phyloP scores from a whole-genome alignment of 768 basidiomycete genomes.

The Pisolithus tinctorius region DNA sequence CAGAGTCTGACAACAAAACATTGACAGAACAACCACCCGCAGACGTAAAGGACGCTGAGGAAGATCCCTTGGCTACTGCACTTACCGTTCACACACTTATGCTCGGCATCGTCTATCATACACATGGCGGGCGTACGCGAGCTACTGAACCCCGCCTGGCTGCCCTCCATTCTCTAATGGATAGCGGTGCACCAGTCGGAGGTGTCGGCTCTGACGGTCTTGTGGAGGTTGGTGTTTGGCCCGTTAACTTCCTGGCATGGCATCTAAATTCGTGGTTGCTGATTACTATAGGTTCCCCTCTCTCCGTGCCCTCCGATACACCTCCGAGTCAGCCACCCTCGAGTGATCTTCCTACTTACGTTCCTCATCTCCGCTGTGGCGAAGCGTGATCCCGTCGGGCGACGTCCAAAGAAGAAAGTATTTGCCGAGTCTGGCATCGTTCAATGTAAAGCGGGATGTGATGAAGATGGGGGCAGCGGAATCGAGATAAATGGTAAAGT shows the following conservation, averaged over 20 bases:
- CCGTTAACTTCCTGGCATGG: slow-evolving; percentile 19
- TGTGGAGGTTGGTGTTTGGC: slow-evolving; percentile 27
- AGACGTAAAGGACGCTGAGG: neutral
- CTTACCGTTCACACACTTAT: slow-evolving; percentile 57
- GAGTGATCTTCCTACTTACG: slow-evolving; percentile 53
- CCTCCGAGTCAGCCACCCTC: slow-evolving; percentile 62
- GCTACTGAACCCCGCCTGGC: slow-evolving; percentile 46
- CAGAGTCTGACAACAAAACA: neutral
- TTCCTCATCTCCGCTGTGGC: slow-evolving; percentile 62
- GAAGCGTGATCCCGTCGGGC: slow-evolving; percentile 67
- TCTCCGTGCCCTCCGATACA: slow-evolving; percentile 38
- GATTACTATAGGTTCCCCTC: slow-evolving; percentile 19
- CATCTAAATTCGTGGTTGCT: neutral
- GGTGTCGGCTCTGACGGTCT: slow-evolving; percentile 30
- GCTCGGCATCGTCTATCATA: slow-evolving; percentile 53
- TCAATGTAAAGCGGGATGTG: slow-evolving; percentile 39
- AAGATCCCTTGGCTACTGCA: slow-evolving; percentile 28
- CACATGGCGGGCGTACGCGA: slow-evolving; percentile 47
- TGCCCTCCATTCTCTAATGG: slow-evolving; percentile 60
- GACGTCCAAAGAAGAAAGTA: slow-evolving; percentile 64
- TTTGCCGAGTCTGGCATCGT: slow-evolving; percentile 60
- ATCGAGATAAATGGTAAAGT: slow-evolving; percentile 10
- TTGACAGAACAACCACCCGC: neutral
- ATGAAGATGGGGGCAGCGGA: slow-evolving; percentile 15
- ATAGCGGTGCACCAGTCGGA: slow-evolving; percentile 43